These are phyloP conservation scores for Chimonanthus salicifolius DNA, from an alignment of 164 flowering plant genomes.

Conservation along the genomic window DNA sequence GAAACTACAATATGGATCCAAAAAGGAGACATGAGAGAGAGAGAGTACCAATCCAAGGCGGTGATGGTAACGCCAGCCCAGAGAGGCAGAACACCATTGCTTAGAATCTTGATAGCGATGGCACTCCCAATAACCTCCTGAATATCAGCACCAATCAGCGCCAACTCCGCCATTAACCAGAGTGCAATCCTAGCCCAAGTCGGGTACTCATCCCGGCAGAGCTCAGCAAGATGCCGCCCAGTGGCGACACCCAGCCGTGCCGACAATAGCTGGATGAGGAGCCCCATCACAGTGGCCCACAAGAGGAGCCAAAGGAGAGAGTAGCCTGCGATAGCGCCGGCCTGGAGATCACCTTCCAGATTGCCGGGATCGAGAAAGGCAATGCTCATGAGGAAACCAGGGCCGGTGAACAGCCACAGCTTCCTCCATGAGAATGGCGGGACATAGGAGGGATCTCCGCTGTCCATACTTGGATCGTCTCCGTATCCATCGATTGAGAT, in stretches of 20 bases:
- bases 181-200: slow-evolving; percentile 37
- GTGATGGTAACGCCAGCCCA: slow-evolving; percentile 72
- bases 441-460: slow-evolving; percentile 5
- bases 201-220: slow-evolving; percentile 58
- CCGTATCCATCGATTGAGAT: slow-evolving; percentile 15
- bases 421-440: slow-evolving; percentile 56
- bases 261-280: slow-evolving; percentile 51
- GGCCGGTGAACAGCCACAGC: slow-evolving; percentile 55
- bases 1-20: not conserved
- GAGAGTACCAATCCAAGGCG: slow-evolving; percentile 50
- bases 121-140: slow-evolving; percentile 73
- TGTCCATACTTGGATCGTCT: not conserved
- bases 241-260: slow-evolving; percentile 54
- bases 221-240: slow-evolving; percentile 52
- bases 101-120: slow-evolving; percentile 52
- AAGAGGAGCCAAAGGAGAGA: slow-evolving; percentile 56
- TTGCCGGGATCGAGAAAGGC: slow-evolving; percentile 67
- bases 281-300: slow-evolving; percentile 65
- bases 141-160: slow-evolving; percentile 61
- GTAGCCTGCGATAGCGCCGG: slow-evolving; percentile 64
- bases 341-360: slow-evolving; percentile 57
- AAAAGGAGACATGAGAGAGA: not conserved
- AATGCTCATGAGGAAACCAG: slow-evolving; percentile 59
- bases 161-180: slow-evolving; percentile 68
- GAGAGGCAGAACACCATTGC: slow-evolving; percentile 51